These are phyloP conservation scores for Cyclospora cayetanensis DNA, from an alignment of 169 alveolate species.

Conservation along the genomic window DNA sequence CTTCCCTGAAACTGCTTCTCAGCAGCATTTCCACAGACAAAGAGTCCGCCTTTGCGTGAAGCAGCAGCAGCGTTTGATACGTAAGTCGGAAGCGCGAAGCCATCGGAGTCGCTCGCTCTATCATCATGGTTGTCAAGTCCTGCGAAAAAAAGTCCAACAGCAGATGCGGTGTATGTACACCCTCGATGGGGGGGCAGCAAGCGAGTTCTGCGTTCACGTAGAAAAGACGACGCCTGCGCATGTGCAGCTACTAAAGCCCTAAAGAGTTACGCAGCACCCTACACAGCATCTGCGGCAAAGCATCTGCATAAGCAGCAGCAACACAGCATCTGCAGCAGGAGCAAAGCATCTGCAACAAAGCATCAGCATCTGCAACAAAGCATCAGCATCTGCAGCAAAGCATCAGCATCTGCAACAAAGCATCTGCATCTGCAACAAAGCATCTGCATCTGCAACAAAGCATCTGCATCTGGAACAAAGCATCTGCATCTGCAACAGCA, in stretches of 20 bases:
- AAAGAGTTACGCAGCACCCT: too few relatives aligned
- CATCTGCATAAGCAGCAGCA: too few relatives aligned
- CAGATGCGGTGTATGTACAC: constrained; percentile 56
- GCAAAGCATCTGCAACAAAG: neutral
- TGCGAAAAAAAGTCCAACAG: neutral
- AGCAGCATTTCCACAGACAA: constrained; percentile 86
- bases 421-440: neutral
- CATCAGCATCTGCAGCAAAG: neutral
- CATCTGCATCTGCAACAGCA: too few relatives aligned
- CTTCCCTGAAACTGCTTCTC: constrained; percentile 88
- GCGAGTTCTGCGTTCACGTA: too few relatives aligned
- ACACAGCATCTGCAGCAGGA: neutral
- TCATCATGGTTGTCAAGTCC: constrained; percentile 91
- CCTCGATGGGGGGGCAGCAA: too few relatives aligned
- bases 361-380: neutral
- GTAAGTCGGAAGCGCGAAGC: constrained; percentile 93
- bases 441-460: too few relatives aligned
- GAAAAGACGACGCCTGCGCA: too few relatives aligned
- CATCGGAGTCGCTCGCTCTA: constrained; percentile 86
- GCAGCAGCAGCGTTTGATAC: constrained; percentile 89
- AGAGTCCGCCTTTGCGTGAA: constrained; percentile 82
- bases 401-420: neutral
- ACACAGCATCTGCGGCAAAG: neutral
- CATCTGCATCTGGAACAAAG: too few relatives aligned
- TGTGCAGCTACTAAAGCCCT: too few relatives aligned